Evolutionary conservation across 352 stramenopile genomes (phyloP), one percentile per base, ranked within the genome.

Genomic region (Phytophthora pluvialis): DNA sequence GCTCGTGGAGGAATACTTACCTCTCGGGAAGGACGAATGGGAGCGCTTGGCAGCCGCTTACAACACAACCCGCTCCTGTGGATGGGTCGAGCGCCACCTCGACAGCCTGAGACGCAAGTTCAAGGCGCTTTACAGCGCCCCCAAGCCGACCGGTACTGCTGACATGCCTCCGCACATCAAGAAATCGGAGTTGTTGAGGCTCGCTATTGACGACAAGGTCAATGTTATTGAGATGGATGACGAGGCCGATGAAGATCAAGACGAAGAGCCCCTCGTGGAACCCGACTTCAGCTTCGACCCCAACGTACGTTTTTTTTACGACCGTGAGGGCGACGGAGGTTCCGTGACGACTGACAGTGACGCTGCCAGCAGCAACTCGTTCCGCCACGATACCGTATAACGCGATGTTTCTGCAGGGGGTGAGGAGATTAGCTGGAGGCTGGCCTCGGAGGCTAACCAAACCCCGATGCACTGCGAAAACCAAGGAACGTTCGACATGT

Each of bases 161-260:
- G 6, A 43, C 38, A 43, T 43, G 4, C 38, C 15, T 7, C 38
- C 8, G 4, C 38, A 43, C 13, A 43, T 43, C 38, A 29, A 48
- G 8, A 6, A 29, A n/a, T 11, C 42, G 2, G 16, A 48, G 21
- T 5, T 32, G 7, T 11, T 48, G 10, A 48, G 33, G 10, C 16
- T 8, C 4, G 21, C 21, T n/a, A 48, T 48, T 1, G 21, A 48
- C 25, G 42, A 31, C 3, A 48, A 48, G 21, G 42, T 21, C 21
- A 48, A 48, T 29, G 42, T 48, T 11, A 15, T 48, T 21, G 21
- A 48, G 42, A 48, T 29, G 42, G 21, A 48, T 11, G 42, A n/a
- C 16, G 25, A 32, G 2, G 4, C 38, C 10, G 12, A 43, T 15
- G 38, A 21, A 5, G 3, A 26, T 8, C 5, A 43, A 13, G 38